phyloP scores from a whole-genome alignment of 2,329 filamentous ascomycete species.

The Dothideomycetes sp. region DNA sequence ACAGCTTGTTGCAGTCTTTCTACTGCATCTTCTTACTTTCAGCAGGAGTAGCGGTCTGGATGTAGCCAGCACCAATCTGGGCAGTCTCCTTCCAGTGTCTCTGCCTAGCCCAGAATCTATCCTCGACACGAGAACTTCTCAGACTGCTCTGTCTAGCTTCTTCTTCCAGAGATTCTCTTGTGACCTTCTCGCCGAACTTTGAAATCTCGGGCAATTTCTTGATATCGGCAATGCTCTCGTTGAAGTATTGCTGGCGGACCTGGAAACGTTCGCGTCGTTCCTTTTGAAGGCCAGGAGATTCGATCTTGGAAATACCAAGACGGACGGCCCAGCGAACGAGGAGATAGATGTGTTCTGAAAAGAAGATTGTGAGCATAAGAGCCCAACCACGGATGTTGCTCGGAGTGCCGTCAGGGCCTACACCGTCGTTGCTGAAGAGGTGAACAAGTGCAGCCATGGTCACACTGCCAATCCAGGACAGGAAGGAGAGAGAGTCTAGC shows the following conservation, averaged over 20 bases:
- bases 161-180: slow-evolving; percentile 54
- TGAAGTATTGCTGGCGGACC: slow-evolving; percentile 69
- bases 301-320: slow-evolving; percentile 65
- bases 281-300: slow-evolving; percentile 77
- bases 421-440: slow-evolving; percentile 65
- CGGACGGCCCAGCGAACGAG: slow-evolving; percentile 63
- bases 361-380: slow-evolving; percentile 69
- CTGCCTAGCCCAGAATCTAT: slow-evolving; percentile 46
- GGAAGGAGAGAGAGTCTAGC: slow-evolving; percentile 73
- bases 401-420: slow-evolving; percentile 57
- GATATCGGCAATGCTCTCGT: slow-evolving; percentile 58
- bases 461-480: slow-evolving; percentile 89
- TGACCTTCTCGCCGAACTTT: slow-evolving; percentile 50
- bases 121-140: slow-evolving; percentile 33
- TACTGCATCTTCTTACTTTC: slow-evolving; percentile 17
- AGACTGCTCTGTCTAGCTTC: slow-evolving; percentile 36
- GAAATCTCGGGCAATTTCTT: slow-evolving; percentile 38
- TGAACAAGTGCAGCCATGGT: slow-evolving; percentile 83
- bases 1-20: too few relatives aligned
- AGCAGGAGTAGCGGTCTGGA: slow-evolving; percentile 30
- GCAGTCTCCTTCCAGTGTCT: slow-evolving; percentile 42
- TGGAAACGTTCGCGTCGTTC: slow-evolving; percentile 73
- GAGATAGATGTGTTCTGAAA: slow-evolving; percentile 87
- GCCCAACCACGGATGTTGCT: slow-evolving; percentile 69
- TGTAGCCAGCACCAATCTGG: slow-evolving; percentile 42